Evolutionary conservation across 352 stramenopile species (phyloP), one percentile per base, ranked within the genome.

Genomic region (Plasmopara viticola): DNA sequence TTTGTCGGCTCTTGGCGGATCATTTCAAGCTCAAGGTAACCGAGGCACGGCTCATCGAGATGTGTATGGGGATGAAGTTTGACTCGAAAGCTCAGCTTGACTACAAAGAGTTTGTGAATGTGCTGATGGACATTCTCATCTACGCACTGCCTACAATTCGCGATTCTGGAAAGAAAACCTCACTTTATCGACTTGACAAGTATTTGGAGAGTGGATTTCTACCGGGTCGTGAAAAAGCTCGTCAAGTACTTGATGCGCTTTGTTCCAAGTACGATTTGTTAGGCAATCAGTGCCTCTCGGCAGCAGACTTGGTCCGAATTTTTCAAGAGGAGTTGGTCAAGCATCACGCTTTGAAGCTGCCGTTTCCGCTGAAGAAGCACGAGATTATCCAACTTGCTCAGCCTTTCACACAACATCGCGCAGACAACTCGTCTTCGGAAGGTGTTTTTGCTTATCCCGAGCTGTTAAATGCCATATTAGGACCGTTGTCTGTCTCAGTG

Each of bases 51-150:
- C 53, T 87, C 9, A 70, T 84, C 41, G 72, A 87, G 39, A 59
- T 79, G 0, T 87, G 77, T 48, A 52, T 87, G 29, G 77, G 77
- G 7, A 74, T 87, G 59, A 84, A 70, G 14, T 84, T 86, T 17
- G 75, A 84, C 42, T 38, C 58, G 0, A 64, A 78, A 14, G 74
- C 63, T 6, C 70, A 74, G 20, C 30, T 87, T 9, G 74, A 84
- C 41, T 73, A 79, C 50, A 65, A 51, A 9, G 72, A 84, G 25
- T 72, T 85, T 20, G 48, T 79, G 0, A 56, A 70, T 25, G 70
- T 81, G 14, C 47, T 87, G 20, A 57, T 78, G 7, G 76, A 87
- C 29, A 71, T 85, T 41, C 58, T 87, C 15, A 60, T 84, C 17
- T 87, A 84, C 46, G 69, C 68, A 12, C 49, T 64, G 2, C 58